These are phyloP conservation scores for Fusarium luffae DNA, from an alignment of 2,329 filamentous ascomycete genomes.

Conservation along the genomic window DNA sequence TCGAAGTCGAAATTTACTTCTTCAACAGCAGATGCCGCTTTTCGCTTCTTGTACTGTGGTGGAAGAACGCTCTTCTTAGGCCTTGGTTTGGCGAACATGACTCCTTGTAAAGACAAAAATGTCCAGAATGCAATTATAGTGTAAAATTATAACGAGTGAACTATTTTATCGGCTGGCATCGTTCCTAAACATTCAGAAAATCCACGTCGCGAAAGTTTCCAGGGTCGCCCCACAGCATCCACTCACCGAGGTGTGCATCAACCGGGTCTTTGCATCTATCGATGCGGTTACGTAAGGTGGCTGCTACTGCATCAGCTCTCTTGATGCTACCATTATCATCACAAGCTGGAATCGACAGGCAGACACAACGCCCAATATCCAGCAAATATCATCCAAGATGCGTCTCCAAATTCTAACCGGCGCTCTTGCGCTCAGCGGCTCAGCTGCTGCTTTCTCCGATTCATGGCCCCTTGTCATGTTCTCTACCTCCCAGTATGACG, in stretches of 20 bases:
- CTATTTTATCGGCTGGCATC: constrained; percentile 12
- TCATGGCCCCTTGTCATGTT: constrained; percentile 91
- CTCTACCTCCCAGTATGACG: constrained; percentile 81
- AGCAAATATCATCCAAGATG: constrained; percentile 57
- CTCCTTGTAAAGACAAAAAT: background rate
- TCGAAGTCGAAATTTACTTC: constrained; percentile 87
- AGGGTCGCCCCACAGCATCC: constrained; percentile 6
- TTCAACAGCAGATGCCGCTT: constrained; percentile 69
- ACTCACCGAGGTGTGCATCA: constrained; percentile 45
- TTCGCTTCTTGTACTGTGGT: constrained; percentile 74
- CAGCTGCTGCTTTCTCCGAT: constrained; percentile 80
- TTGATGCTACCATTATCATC: constrained; percentile 30
- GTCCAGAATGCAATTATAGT: background rate
- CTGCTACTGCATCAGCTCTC: constrained; percentile 42
- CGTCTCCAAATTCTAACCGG: constrained; percentile 63
- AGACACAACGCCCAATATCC: constrained; percentile 39
- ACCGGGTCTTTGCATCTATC: constrained; percentile 39
- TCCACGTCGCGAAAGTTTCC: constrained; percentile 43
- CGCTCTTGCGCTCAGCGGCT: constrained; percentile 66
- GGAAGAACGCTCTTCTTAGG: constrained; percentile 68
- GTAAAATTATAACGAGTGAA: background rate
- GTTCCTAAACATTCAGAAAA: constrained; percentile 27
- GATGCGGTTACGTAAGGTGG: constrained; percentile 44
- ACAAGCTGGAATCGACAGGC: constrained; percentile 45
- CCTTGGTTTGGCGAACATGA: constrained; percentile 67